Conservation (phyloP, 2,329 filamentous ascomycete genomes). For the Hirsutella minnesotensis region DNA sequence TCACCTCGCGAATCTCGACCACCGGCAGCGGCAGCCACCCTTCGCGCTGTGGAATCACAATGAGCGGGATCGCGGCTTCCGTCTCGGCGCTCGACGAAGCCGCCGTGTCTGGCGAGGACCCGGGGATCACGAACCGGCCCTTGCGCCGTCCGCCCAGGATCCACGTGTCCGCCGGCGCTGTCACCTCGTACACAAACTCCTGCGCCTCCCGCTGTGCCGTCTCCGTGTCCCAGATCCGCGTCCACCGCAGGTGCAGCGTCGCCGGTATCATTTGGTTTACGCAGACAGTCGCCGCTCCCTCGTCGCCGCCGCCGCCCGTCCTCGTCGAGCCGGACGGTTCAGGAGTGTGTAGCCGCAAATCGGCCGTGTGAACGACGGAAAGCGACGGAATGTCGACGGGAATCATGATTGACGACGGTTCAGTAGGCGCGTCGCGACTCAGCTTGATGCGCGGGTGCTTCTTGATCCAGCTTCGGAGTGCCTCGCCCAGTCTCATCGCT, state of each 20-base stretch:
- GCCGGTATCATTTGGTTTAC: conserved; percentile 56
- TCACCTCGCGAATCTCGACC: conserved; percentile 63
- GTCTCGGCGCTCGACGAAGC: conserved; percentile 35
- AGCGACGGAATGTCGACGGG: conserved; percentile 82
- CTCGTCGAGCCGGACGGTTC: conserved; percentile 12
- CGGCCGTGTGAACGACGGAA: conserved; percentile 70
- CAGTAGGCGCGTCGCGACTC: conserved; percentile 11
- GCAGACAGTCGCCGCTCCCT: conserved; percentile 37
- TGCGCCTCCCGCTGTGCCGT: conserved; percentile 33
- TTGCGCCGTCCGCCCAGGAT: conserved; percentile 72
- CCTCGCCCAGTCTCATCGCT: conserved; percentile 11
- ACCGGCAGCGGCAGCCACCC: conserved; percentile 68
- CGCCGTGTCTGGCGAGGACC: conserved; percentile 15
- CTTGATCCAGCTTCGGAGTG: conserved; percentile 22
- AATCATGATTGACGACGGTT: conserved; percentile 61
- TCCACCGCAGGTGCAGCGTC: conserved; percentile 50
- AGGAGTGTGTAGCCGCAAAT: conserved; percentile 33
- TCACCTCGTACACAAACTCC: conserved; percentile 76
- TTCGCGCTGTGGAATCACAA: conserved; percentile 69
- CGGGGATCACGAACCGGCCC: conserved; percentile 59
- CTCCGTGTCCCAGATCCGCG: conserved; percentile 47
- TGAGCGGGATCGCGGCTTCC: conserved; percentile 50
- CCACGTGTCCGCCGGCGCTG: conserved; percentile 65
- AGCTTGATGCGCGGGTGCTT: conserved; percentile 15
- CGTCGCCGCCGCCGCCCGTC: conserved; percentile 19